Conservation (phyloP, 2,329 filamentous ascomycete species). For the Diaporthe velutina region DNA sequence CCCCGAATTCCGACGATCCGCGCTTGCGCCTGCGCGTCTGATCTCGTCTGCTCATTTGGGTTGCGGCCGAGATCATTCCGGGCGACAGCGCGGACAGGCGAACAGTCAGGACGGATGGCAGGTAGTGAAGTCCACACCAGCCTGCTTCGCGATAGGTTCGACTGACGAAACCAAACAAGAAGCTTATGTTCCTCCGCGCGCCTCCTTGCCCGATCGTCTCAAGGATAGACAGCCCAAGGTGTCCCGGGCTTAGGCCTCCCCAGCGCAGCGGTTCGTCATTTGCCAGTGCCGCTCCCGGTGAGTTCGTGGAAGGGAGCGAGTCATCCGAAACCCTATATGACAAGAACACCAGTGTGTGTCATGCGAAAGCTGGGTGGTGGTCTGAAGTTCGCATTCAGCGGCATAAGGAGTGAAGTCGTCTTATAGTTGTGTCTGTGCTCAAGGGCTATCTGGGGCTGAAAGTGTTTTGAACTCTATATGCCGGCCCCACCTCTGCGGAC, state of each 20-base stretch:
- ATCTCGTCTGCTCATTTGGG: constrained; percentile 1
- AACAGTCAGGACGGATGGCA: constrained; percentile 23
- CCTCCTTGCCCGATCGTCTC: constrained; percentile 23
- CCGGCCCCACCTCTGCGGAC: background rate
- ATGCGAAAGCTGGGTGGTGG: background rate
- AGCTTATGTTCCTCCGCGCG: constrained; percentile 26
- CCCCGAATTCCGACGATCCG: constrained; percentile 25
- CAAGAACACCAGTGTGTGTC: constrained; percentile 5
- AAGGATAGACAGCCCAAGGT: constrained; percentile 8
- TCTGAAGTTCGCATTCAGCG: background rate
- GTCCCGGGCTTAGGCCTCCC: background rate
- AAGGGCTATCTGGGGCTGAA: constrained; percentile 17
- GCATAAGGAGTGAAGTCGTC: background rate
- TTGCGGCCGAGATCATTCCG: constrained; percentile 29
- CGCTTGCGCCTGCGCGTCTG: constrained; percentile 25
- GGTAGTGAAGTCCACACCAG: constrained; percentile 1
- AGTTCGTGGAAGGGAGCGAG: constrained; percentile 17
- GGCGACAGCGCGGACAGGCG: constrained; percentile 13
- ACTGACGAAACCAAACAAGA: constrained; percentile 28
- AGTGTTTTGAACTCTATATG: constrained; percentile 35
- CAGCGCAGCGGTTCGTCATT: background rate
- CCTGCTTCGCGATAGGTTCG: constrained; percentile 29
- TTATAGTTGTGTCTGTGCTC: constrained; percentile 26
- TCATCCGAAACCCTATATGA: constrained; percentile 29
- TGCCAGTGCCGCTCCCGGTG: background rate